Evolutionary conservation across 345 rosid genomes (phyloP), one percentile per base, ranked within the genome.

Genomic region (Conringia planisiliqua): DNA sequence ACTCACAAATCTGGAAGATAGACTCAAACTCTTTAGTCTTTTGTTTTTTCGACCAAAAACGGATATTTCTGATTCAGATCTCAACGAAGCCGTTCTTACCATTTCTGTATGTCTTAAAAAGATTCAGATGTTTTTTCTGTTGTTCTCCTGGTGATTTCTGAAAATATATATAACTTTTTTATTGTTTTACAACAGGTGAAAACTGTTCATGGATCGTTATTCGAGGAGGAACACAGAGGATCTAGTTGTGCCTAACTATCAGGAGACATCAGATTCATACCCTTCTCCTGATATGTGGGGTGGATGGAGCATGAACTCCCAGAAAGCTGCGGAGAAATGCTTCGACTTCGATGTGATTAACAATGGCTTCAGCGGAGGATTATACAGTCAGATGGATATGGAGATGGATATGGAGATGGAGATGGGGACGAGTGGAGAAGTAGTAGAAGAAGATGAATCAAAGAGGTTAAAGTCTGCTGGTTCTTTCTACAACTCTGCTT

Each of bases 341-440:
- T 78, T 72, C 5, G 77, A 78, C 30, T 78, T 50, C 22, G 81
- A 78, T 72, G 77, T 67, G 5, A 78, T 78, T 24, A 67, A 78
- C 78, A 60, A 78, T 72, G 73, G 81, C 3, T 78, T 78, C 50
- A 78, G 77, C 26, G 81, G 81, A 40, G 81, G 77, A 3, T 61
- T 78, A 33, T 78, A 78, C 35, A 65, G 77, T 40, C 77, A 71
- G 36, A 71, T 71, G 71, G 72, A 68, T 12, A 54, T 62, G 6
- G 68, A 54, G 1, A 61, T 50, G 6, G 68, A 54, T 0, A 61
- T 50, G 68, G 70, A 36, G 11, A 47, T 48, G 71, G 72, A 68
- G 16, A 54, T 62, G 6, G 68, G 62, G 2, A 61, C 51, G 3
- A 52, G 71, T 33, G 66, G 59, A 27, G 66, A 61, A 52, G 27